phyloP scores from a whole-genome alignment of 495 filamentous ascomycete species.

The Coniosporium apollinis region DNA sequence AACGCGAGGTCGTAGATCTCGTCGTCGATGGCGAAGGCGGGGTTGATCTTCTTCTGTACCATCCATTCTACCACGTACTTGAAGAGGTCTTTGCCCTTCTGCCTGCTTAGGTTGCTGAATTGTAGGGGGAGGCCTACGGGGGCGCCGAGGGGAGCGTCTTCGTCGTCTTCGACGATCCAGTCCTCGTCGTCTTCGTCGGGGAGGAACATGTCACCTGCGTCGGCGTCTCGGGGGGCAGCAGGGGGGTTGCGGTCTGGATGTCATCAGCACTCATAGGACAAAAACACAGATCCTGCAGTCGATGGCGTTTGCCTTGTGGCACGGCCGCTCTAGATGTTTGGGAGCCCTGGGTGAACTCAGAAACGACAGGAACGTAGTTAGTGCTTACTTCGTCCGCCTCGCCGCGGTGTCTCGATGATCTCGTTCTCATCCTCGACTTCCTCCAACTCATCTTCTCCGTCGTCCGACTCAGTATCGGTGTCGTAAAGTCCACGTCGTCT shows the following conservation, averaged over 20 bases:
- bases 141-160: slow-evolving; percentile 42
- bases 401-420: too few species aligned
- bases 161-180: slow-evolving; percentile 51
- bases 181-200: slow-evolving; percentile 48
- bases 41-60: slow-evolving; percentile 60
- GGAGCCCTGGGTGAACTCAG: too few species aligned
- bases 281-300: too few species aligned
- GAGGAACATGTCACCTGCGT: slow-evolving; percentile 15
- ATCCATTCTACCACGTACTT: slow-evolving; percentile 69
- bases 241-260: neutral
- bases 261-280: too few species aligned
- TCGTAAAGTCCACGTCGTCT: neutral
- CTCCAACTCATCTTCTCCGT: slow-evolving; percentile 5
- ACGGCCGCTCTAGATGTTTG: too few species aligned
- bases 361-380: too few species aligned
- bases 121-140: slow-evolving; percentile 46
- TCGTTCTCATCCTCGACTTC: slow-evolving; percentile 4
- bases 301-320: too few species aligned
- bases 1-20: slow-evolving; percentile 55
- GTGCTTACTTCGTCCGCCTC: too few species aligned
- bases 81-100: slow-evolving; percentile 61
- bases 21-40: slow-evolving; percentile 48
- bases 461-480: slow-evolving; percentile 8
- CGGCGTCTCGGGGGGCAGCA: slow-evolving; percentile 1
- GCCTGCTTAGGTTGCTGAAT: slow-evolving; percentile 48